Percentiles rank a stretch among this genome's conserved stretches.
Conservation (phyloP, 768 basidiomycete genomes). For the Ramaria sp. region DNA sequence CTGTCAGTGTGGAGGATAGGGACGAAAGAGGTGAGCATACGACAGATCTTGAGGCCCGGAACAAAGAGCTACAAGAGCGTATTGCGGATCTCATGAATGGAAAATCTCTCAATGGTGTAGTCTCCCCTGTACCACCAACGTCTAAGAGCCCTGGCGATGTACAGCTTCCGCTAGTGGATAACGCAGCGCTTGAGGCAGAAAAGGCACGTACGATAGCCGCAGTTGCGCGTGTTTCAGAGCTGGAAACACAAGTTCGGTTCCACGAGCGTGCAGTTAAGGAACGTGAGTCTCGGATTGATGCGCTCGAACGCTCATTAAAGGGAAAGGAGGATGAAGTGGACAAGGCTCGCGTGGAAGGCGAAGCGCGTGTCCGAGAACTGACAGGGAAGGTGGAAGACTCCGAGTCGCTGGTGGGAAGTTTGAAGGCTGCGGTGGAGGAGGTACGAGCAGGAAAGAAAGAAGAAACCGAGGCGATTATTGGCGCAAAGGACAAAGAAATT, state of each 20-base stretch:
- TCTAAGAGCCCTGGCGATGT: conserved; percentile 9
- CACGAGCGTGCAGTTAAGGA: conserved; percentile 35
- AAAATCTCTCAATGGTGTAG: conserved; percentile 13
- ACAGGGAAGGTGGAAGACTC: conserved; percentile 35
- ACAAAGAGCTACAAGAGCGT: conserved; percentile 37
- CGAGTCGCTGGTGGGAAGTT: conserved; percentile 31
- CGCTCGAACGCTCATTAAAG: conserved; percentile 34
- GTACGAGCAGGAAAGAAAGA: conserved; percentile 39
- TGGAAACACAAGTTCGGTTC: conserved; percentile 32
- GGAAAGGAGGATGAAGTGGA: conserved; percentile 32
- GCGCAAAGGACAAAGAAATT: conserved; percentile 54
- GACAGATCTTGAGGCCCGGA: conserved; percentile 16
- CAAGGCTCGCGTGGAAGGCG: conserved; percentile 35
- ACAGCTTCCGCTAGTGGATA: conserved; percentile 24
- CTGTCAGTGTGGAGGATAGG: background rate
- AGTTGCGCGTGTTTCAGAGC: conserved; percentile 26
- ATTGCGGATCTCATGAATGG: conserved; percentile 34
- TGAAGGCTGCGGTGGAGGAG: conserved; percentile 41
- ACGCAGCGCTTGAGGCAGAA: conserved; percentile 49
- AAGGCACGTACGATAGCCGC: conserved; percentile 16
- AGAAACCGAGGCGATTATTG: conserved; percentile 39
- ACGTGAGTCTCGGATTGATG: conserved; percentile 33
- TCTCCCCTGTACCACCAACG: conserved; percentile 10
- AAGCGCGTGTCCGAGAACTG: conserved; percentile 30
- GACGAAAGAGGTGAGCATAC: background rate